These are phyloP conservation scores for Arabidopsis thaliana DNA, from an alignment of 345 rosid species.

Conservation along the genomic window DNA sequence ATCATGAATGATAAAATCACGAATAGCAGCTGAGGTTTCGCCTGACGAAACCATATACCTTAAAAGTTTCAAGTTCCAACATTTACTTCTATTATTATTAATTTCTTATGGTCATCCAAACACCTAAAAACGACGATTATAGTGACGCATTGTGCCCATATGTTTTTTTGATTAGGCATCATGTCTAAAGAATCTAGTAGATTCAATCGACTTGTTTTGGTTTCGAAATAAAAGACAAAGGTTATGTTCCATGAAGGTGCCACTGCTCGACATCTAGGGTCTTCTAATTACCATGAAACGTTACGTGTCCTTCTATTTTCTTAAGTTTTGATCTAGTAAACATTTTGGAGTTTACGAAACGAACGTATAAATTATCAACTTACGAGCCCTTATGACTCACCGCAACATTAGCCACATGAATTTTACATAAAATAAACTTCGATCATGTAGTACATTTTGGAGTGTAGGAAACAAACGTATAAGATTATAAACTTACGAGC, in stretches of 20 bases:
- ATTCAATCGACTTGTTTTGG: not conserved
- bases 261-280: constrained; percentile 29
- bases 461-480: not conserved
- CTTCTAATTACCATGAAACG: not conserved
- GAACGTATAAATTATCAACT: not conserved
- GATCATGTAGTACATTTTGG: not conserved
- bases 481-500: not conserved
- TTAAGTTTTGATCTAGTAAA: not conserved
- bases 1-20: not conserved
- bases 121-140: constrained; percentile 5
- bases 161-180: not conserved
- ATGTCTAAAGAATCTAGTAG: not conserved
- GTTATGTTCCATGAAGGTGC: constrained; percentile 1
- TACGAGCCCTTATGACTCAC: constrained; percentile 1
- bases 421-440: not conserved
- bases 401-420: not conserved
- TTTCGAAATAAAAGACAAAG: constrained; percentile 12
- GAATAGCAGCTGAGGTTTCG: constrained; percentile 11
- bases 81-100: not conserved
- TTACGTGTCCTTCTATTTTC: not conserved
- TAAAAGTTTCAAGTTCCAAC: constrained; percentile 35
- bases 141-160: not conserved
- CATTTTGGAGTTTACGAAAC: not conserved
- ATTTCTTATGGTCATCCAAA: constrained; percentile 22
- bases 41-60: constrained; percentile 23